Conservation (phyloP, 805 yeast species). For the Pichia membranifaciens region DNA sequence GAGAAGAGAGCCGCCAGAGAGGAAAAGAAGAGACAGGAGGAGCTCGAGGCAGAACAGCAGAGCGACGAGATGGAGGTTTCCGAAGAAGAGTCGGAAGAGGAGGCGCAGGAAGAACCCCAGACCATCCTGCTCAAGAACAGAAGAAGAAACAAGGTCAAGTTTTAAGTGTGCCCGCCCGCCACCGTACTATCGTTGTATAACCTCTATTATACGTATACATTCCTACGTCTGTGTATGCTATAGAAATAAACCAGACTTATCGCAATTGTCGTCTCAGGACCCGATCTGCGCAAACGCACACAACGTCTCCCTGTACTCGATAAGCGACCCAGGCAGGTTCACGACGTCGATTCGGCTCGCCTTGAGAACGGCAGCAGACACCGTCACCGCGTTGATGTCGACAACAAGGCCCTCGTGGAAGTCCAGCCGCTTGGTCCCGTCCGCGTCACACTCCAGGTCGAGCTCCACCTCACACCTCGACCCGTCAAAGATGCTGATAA, state of each 20-base stretch:
- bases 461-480: slow-evolving; percentile 4
- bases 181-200: too few species aligned
- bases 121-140: slow-evolving; percentile 63
- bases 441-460: slow-evolving; percentile 10
- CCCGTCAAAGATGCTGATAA: slow-evolving; percentile 15
- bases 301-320: slow-evolving; percentile 1
- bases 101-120: slow-evolving; percentile 39
- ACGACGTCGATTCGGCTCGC: neutral
- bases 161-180: slow-evolving; percentile 33
- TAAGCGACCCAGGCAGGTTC: slow-evolving; percentile 1
- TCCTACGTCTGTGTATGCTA: too few species aligned
- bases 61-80: slow-evolving; percentile 42
- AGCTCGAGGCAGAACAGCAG: slow-evolving; percentile 39
- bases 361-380: neutral
- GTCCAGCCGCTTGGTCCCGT: slow-evolving; percentile 4
- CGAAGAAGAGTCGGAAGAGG: slow-evolving; percentile 40
- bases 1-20: slow-evolving; percentile 58
- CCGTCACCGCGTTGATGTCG: slow-evolving; percentile 18
- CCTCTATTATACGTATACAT: too few species aligned
- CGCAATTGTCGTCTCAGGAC: too few species aligned
- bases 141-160: slow-evolving; percentile 39
- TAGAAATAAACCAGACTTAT: neutral
- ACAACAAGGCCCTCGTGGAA: slow-evolving; percentile 20
- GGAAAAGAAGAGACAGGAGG: slow-evolving; percentile 40
- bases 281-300: neutral